Base-by-base conservation (phyloP, 2,329 filamentous ascomycete genomes). In the Aureobasidium sp. region DNA sequence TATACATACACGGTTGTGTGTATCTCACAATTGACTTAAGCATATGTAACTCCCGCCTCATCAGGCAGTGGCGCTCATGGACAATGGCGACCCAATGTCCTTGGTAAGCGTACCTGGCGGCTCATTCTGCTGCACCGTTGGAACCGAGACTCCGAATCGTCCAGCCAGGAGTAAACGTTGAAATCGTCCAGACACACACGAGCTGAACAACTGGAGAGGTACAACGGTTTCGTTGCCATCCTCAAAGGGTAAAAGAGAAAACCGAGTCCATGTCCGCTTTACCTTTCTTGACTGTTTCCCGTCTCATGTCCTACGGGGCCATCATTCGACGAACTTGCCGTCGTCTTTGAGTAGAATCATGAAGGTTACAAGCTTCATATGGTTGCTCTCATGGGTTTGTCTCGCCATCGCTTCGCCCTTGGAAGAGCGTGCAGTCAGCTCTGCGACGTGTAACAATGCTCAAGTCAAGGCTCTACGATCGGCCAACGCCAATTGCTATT, bases 81-180 rank as follows among this genome's bases (percentile, higher is more conserved):
- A 6, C 36, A 15, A 22, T 11, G 5, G 11, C n/a, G 17, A 31
- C 25, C 20, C 25, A 9, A 36, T 36, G 22, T 31, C 17, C 45
- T 6, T 34, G 34, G 53, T 15, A 34, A 45, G 36, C 14, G 17
- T 44, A 12, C 22, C 4, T 17, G 12, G 25, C 41, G 53, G 41
- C 41, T 57, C n/a, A 31, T 36, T 9, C 39, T 37, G 5, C 14
- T 48, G 12, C 42, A 20, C 55, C 55, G 29, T 37, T 59, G 9
- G 17, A 29, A n/a, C 42, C 22, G 42, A 59, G 39, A 57, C 53
- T 45, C 17, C 41, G 41, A 45, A 57, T 39, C 20, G 55, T 44
- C 44, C 55, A 44, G 44, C 55, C 55, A 59, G 55, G 44, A 59
- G 55, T 25, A 48, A 48, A 34, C 55, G 55, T 59, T 59, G 22